These are phyloP conservation scores for Fusarium sp. DNA, from an alignment of 2,329 filamentous ascomycete genomes.

Conservation along the genomic window DNA sequence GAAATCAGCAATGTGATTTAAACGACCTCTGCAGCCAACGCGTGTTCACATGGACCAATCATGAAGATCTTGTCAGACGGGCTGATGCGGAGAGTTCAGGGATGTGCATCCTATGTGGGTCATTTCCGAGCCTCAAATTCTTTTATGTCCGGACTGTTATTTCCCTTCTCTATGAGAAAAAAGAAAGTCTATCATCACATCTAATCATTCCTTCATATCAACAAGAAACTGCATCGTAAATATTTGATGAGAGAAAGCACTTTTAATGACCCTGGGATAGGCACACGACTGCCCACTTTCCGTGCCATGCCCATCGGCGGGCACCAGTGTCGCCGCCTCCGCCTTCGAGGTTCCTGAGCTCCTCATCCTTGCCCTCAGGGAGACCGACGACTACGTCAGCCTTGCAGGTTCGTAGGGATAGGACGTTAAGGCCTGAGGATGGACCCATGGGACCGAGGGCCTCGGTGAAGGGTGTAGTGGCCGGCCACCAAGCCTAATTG, in stretches of 20 bases:
- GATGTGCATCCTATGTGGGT: slow-evolving; percentile 6
- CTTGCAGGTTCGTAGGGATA: slow-evolving; percentile 94
- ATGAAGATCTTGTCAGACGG: neutral
- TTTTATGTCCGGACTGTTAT: neutral
- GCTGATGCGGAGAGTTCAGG: neutral
- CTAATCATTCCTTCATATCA: slow-evolving; percentile 28
- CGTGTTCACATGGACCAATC: too few relatives aligned
- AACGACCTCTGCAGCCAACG: neutral
- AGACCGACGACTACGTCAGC: slow-evolving; percentile 95
- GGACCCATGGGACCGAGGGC: slow-evolving; percentile 89
- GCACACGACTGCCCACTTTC: slow-evolving; percentile 94
- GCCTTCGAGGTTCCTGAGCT: slow-evolving; percentile 74
- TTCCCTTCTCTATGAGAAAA: slow-evolving; percentile 8
- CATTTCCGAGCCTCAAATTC: slow-evolving; percentile 8
- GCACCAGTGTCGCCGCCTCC: slow-evolving; percentile 78
- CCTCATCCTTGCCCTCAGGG: slow-evolving; percentile 84
- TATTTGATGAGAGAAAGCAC: neutral
- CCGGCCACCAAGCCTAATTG: slow-evolving; percentile 72
- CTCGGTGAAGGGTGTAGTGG: slow-evolving; percentile 85
- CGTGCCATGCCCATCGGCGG: slow-evolving; percentile 93
- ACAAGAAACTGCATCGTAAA: neutral
- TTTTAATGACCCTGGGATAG: slow-evolving; percentile 51
- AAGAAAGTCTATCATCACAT: slow-evolving; percentile 23
- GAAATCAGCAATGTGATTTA: neutral
- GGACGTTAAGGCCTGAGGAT: slow-evolving; percentile 83